Base-by-base conservation (phyloP, 148 eudicot genomes). In the Fagopyrum tataricum region DNA sequence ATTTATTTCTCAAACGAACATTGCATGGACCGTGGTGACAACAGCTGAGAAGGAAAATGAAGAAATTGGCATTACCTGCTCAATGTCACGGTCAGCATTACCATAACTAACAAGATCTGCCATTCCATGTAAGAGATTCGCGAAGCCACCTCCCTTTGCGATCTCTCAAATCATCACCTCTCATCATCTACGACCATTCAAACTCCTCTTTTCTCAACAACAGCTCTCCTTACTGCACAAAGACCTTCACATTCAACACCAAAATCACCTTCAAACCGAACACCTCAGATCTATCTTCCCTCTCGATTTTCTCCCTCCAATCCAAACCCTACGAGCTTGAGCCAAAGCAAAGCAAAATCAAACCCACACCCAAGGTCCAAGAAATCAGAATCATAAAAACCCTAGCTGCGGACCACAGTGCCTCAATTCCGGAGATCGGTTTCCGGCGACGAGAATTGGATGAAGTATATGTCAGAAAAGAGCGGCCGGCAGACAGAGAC, bases 111-210 rank as follows among this genome's bases (percentile, higher is more conserved):
- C 85, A 84, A 84, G 92, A 90, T 90, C 92, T 90, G 96, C 98
- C 98, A 93, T 91, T 93, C 98, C 92, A 93, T 89, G 98, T 83
- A 90, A 87, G 67, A 78, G 81, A 81, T 66, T 80, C 77, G 77
- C 79, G 68, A 76, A 87, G 71, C 81, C 85, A 76, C 91, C 85
- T 72, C 80, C 88, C 61, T 79, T 84, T 79, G 64, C 85, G 76
- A 79, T 76, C 76, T 23, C 55, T 78, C 78, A 73, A 81, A 83
- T 62, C 79, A 81, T 68, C 72, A 71, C 91, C 89, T 80, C 86
- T 87, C 98, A 86, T 91, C 89, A 85, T 93, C 98, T 86, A 79
- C 77, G 24, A 75, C 89, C 81, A 80, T 73, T 72, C 81, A 78
- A 62, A 77, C 71, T 62, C 40, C 71, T 31, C 26, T 56, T 49